phyloP scores from a whole-genome alignment of 2,329 filamentous ascomycete genomes.

The Talaromyces sp. region DNA sequence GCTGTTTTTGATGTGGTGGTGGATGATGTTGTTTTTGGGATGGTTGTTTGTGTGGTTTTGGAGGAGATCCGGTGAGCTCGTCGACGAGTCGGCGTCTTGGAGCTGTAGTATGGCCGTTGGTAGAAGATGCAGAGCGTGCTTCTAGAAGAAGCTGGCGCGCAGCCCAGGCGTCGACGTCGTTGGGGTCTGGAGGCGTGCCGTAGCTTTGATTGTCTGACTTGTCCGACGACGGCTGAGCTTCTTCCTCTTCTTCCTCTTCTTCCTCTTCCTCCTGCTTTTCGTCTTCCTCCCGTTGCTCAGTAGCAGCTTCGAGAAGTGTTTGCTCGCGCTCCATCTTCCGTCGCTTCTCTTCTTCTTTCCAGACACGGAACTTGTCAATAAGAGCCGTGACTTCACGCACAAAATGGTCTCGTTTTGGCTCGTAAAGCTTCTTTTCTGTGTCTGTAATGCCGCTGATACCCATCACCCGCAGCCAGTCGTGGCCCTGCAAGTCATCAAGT shows the following conservation, averaged over 20 bases:
- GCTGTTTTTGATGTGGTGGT: not conserved
- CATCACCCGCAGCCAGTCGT: slow-evolving; percentile 89
- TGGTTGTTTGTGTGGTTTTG: not conserved
- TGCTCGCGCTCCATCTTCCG: slow-evolving; percentile 71
- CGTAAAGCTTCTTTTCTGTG: slow-evolving; percentile 76
- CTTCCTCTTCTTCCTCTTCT: slow-evolving; percentile 18
- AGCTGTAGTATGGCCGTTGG: not conserved
- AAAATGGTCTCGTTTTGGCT: slow-evolving; percentile 78
- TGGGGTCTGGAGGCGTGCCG: slow-evolving; percentile 57
- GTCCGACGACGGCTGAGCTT: slow-evolving; percentile 15
- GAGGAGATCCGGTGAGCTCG: slow-evolving; percentile 3
- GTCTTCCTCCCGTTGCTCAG: slow-evolving; percentile 35
- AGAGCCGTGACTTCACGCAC: slow-evolving; percentile 75
- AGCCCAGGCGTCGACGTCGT: slow-evolving; percentile 64
- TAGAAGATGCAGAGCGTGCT: slow-evolving; percentile 49
- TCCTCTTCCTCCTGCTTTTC: slow-evolving; percentile 27
- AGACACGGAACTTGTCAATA: slow-evolving; percentile 78
- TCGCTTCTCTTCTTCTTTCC: slow-evolving; percentile 85
- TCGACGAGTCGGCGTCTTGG: slow-evolving; percentile 8
- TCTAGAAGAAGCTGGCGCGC: slow-evolving; percentile 73
- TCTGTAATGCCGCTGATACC: slow-evolving; percentile 82
- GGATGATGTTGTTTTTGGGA: not conserved
- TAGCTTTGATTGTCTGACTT: slow-evolving; percentile 28
- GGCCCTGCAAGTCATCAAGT: slow-evolving; percentile 77
- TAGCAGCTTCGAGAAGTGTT: slow-evolving; percentile 27